Percentiles rank a stretch among this genome's conserved stretches.
Conservation (phyloP, 345 rosid genomes). For the Carallia pectinifolia region DNA sequence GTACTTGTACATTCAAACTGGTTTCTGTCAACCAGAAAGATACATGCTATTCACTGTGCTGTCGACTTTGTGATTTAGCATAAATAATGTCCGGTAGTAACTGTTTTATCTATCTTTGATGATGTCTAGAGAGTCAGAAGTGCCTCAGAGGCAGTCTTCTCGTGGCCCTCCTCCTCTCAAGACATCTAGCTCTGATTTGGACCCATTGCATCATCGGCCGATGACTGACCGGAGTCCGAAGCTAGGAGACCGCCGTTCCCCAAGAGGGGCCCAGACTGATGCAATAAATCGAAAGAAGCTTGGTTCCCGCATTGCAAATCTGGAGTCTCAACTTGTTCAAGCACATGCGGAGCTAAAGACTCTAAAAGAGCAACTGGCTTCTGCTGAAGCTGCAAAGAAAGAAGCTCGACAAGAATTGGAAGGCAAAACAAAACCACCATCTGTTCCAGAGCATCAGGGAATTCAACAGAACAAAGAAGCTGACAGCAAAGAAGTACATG, state of each 20-base stretch:
- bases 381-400: constrained; percentile 83
- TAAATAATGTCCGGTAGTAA: not conserved
- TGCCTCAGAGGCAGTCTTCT: constrained; percentile 74
- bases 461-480: constrained; percentile 21
- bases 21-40: too few relatives aligned
- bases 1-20: too few relatives aligned
- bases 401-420: constrained; percentile 65
- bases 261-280: constrained; percentile 63
- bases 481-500: constrained; percentile 10
- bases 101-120: not conserved
- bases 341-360: constrained; percentile 83
- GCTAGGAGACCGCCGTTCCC: constrained; percentile 71
- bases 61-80: too few relatives aligned
- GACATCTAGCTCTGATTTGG: constrained; percentile 57
- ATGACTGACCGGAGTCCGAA: constrained; percentile 65
- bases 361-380: constrained; percentile 69
- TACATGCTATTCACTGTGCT: too few relatives aligned
- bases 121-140: constrained; percentile 53
- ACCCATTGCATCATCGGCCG: constrained; percentile 46
- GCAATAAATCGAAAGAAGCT: constrained; percentile 69
- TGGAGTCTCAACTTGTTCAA: constrained; percentile 89
- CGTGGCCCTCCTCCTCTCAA: constrained; percentile 53
- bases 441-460: constrained; percentile 12
- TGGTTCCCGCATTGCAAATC: constrained; percentile 73
- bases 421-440: constrained; percentile 50